Evolutionary conservation across 768 basidiomycete species (phyloP), one percentile per base, ranked within the genome.

Genomic region (Mycena rebaudengoi): DNA sequence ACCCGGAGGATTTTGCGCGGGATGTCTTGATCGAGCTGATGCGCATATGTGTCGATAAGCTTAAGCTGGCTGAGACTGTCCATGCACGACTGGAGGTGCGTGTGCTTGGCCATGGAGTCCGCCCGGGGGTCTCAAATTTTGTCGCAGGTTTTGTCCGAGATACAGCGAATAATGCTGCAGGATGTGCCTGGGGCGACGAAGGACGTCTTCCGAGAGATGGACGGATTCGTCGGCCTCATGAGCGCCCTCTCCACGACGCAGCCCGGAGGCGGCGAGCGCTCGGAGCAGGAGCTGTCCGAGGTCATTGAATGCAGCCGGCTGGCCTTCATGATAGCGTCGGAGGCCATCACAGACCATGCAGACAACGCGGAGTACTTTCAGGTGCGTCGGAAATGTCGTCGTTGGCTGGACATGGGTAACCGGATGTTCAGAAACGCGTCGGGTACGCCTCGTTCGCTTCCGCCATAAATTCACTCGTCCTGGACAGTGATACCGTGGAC

Each of bases 141-240:
- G 56, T 23, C 1, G 12, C 13, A 92, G 91, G 83, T 87, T 35
- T 73, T 93, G 59, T 77, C 79, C 20, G 90, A 92, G 70, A 88
- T 95, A 39, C 85, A 87, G 55, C 80, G 86, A 16, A 86, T 90
- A 23, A 82, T 94, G 81, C 79, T 82, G 16, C 87, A 92, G 73
- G 88, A 91, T 68, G 72, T 80, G 2, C 78, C 74, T 41, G 62
- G 66, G 26, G 66, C 66, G 20, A 91, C 91, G 12, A 91, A 89
- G 73, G 88, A 90, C 58, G 87, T 89, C 20, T 95, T 95, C 74
- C 83, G 94, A 5, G 91, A 94, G 70, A 79, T 91, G 70, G 94
- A 95, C 64, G 94, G 94, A 1, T 94, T 94, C 72, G 79, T 94
- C 20, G 84, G 87, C 11, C 78, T 94, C 30, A 87, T 94, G 77